Conservation (phyloP, 176 grass and related monocot species). For the Cenchrus fungigraminus region DNA sequence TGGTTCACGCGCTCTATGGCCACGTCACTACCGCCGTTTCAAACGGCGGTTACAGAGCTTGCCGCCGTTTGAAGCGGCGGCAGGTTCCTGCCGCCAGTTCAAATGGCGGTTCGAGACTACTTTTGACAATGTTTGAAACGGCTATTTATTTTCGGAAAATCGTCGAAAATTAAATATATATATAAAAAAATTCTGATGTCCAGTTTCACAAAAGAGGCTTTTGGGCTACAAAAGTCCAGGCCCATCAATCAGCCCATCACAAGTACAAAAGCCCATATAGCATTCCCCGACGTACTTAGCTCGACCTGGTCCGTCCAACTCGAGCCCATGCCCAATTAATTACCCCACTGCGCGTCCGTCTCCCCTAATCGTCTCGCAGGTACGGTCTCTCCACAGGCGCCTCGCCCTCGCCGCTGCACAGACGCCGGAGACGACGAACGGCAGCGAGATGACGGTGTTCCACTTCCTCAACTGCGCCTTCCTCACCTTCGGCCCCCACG, state of each 20-base stretch:
- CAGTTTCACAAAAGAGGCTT: background rate
- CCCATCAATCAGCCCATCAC: background rate
- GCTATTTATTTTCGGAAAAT: no score
- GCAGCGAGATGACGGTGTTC: constrained; percentile 86
- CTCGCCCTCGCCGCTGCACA: constrained; percentile 40
- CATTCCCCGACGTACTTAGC: background rate
- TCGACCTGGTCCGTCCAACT: background rate
- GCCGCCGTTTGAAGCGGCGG: no score
- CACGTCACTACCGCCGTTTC: no score
- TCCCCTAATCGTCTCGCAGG: constrained; percentile 14
- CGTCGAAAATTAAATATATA: no score
- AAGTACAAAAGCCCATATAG: background rate
- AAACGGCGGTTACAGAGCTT: no score
- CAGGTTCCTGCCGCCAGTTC: no score
- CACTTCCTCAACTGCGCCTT: constrained; percentile 99
- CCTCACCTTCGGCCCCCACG: constrained; percentile 97
- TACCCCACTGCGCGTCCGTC: background rate
- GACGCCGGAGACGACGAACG: constrained; percentile 39
- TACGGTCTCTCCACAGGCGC: background rate
- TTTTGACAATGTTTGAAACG: no score
- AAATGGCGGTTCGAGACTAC: no score
- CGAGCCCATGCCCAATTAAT: constrained; percentile 12
- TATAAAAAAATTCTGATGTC: no score
- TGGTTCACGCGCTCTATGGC: no score
- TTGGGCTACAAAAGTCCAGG: background rate